Percentiles rank a stretch among this genome's conserved stretches.
phyloP scores from a whole-genome alignment of 306 rosid species.

The Vicia faba region DNA sequence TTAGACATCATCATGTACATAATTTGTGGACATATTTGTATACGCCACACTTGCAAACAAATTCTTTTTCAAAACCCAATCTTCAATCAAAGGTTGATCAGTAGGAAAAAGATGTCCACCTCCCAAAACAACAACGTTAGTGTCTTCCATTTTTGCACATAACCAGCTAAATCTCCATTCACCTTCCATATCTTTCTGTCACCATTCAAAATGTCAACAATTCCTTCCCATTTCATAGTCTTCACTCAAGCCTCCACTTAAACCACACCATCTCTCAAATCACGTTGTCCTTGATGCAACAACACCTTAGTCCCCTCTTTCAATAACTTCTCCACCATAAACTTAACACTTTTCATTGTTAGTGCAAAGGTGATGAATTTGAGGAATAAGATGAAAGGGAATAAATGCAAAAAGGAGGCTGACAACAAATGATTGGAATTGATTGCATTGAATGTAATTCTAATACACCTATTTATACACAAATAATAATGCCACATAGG shows the following conservation, averaged over 20 bases:
- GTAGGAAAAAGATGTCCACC: constrained; percentile 78
- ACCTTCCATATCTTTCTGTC: constrained; percentile 73
- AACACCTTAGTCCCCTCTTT: constrained; percentile 51
- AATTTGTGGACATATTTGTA: neutral
- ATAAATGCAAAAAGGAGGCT: no score
- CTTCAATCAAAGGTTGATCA: constrained; percentile 64
- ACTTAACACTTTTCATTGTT: constrained; percentile 83
- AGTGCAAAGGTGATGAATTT: no score
- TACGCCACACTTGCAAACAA: constrained; percentile 37
- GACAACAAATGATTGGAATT: no score
- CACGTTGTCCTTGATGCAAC: constrained; percentile 69
- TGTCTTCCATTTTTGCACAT: constrained; percentile 73
- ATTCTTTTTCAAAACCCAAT: constrained; percentile 66
- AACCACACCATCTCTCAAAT: constrained; percentile 66
- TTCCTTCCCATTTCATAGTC: constrained; percentile 72
- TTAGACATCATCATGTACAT: neutral
- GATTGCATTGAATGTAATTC: no score
- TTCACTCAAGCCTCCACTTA: constrained; percentile 73
- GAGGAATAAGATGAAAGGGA: no score
- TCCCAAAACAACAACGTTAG: constrained; percentile 70
- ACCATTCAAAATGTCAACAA: constrained; percentile 47
- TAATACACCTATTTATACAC: no score
- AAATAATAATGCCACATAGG: no score
- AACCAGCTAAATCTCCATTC: constrained; percentile 62
- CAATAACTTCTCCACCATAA: constrained; percentile 61